Evolutionary conservation across 768 basidiomycete species (phyloP).

Genomic region (Boletus reticulatus): DNA sequence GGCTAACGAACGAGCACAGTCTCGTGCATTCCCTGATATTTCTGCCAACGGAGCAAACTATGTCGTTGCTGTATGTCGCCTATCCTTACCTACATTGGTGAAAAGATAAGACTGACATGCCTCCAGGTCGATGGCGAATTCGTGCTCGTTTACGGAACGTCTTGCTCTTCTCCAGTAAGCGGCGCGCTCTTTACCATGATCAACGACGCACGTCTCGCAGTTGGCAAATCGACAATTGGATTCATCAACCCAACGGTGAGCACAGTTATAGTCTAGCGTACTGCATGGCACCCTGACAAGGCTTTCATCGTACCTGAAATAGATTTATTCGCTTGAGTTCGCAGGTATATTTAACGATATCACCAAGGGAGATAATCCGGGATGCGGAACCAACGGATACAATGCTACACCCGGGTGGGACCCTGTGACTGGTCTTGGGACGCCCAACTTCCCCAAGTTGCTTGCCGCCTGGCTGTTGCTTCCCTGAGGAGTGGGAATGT

Average conservation of each 20-base stretch:
- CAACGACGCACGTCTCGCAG: constrained; percentile 36
- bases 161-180: constrained; percentile 29
- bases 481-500: constrained; percentile 24
- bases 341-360: constrained; percentile 38
- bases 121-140: constrained; percentile 27
- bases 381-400: constrained; percentile 42
- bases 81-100: too few species aligned
- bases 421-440: constrained; percentile 45
- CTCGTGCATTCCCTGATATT: constrained; percentile 38
- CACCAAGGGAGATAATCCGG: constrained; percentile 41
- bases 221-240: constrained; percentile 31
- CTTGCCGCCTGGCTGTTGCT: constrained; percentile 35
- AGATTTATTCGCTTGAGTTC: constrained; percentile 10
- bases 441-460: constrained; percentile 41
- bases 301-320: not conserved
- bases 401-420: constrained; percentile 38
- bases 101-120: too few species aligned
- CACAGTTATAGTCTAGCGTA: not conserved
- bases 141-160: constrained; percentile 31
- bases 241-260: constrained; percentile 8
- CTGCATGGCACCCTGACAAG: not conserved
- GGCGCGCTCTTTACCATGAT: constrained; percentile 37
- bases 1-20: constrained; percentile 19
- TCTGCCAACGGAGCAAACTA: constrained; percentile 37
- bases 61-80: constrained; percentile 12